Percentiles rank a stretch among this genome's conserved stretches.
These are phyloP conservation scores for Tanacetum coccineum DNA, from an alignment of 129 eudicot genomes.

Conservation along the genomic window DNA sequence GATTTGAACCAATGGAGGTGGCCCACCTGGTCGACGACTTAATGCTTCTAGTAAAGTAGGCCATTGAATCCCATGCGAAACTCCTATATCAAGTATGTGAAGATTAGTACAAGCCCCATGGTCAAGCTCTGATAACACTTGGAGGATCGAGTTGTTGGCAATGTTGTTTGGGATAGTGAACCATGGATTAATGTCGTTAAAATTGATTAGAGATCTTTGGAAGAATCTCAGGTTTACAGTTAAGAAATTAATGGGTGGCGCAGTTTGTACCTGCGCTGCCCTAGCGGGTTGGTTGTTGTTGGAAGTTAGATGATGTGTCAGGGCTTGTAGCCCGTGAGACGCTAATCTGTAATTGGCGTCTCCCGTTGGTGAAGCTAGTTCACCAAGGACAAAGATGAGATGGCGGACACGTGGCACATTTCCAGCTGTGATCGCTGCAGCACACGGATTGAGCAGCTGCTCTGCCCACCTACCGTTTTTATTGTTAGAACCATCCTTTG, in stretches of 20 bases:
- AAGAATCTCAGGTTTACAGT: constrained; percentile 56
- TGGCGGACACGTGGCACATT: constrained; percentile 63
- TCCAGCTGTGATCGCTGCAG: constrained; percentile 59
- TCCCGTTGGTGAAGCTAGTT: constrained; percentile 63
- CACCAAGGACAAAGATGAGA: constrained; percentile 62
- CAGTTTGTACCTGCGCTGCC: constrained; percentile 4
- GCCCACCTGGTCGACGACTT: constrained; percentile 61
- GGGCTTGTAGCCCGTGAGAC: constrained; percentile 59
- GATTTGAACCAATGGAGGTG: constrained; percentile 73
- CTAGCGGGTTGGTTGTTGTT: constrained; percentile 19
- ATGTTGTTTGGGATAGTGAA: constrained; percentile 75
- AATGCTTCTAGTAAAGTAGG: constrained; percentile 71
- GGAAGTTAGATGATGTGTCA: constrained; percentile 58
- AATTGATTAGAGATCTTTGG: constrained; percentile 50
- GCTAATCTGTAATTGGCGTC: constrained; percentile 82
- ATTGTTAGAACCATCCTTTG: constrained; percentile 27
- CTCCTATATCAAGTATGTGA: constrained; percentile 84
- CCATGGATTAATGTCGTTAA: constrained; percentile 81
- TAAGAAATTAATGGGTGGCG: constrained; percentile 34
- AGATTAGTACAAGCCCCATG: constrained; percentile 23
- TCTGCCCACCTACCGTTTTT: constrained; percentile 85
- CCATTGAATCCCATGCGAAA: constrained; percentile 82
- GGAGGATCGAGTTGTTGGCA: constrained; percentile 76
- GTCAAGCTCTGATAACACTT: constrained; percentile 46
- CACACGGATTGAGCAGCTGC: constrained; percentile 81